A percentile compares a stretch with the other conserved stretches of the same genome.
Conservation (phyloP, 768 basidiomycete genomes). For the Nevesoporus exiguus region DNA sequence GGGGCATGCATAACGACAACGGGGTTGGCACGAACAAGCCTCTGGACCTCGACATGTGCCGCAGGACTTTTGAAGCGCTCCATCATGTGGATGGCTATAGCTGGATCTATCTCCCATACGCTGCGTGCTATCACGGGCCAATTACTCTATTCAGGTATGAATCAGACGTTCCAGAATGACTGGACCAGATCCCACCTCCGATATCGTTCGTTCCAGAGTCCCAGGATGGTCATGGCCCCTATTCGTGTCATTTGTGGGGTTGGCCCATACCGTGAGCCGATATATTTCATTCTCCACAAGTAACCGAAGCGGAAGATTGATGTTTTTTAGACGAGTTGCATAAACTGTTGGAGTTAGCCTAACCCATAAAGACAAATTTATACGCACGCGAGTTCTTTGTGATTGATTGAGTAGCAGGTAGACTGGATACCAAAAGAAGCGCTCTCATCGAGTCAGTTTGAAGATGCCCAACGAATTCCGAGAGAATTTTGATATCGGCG, state of each 20-base stretch:
- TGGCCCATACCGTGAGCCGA: slow-evolving; percentile 85
- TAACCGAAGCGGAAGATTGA: slow-evolving; percentile 73
- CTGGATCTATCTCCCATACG: slow-evolving; percentile 81
- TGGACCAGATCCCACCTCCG: slow-evolving; percentile 47
- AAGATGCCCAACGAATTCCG: slow-evolving; percentile 77
- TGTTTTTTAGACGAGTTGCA: slow-evolving; percentile 53
- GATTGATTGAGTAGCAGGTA: slow-evolving; percentile 49
- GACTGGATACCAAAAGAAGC: slow-evolving; percentile 54
- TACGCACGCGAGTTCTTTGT: slow-evolving; percentile 42
- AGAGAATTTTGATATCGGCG: slow-evolving; percentile 82
- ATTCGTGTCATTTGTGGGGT: slow-evolving; percentile 74
- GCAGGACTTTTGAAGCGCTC: slow-evolving; percentile 78
- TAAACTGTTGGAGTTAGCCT: slow-evolving; percentile 44
- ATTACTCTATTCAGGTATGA: slow-evolving; percentile 38
- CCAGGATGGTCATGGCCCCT: slow-evolving; percentile 61
- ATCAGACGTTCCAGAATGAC: neutral
- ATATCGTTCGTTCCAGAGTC: slow-evolving; percentile 53
- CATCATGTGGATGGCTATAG: slow-evolving; percentile 76
- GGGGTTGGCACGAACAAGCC: slow-evolving; percentile 71
- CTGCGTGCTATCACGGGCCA: slow-evolving; percentile 71
- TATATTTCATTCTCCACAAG: slow-evolving; percentile 90
- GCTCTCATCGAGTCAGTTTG: slow-evolving; percentile 70
- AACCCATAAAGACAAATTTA: neutral
- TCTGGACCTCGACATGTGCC: slow-evolving; percentile 69
- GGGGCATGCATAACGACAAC: slow-evolving; percentile 67